These are phyloP conservation scores for Fusarium sambucinum DNA, from an alignment of 2,329 filamentous ascomycete genomes.

Conservation along the genomic window DNA sequence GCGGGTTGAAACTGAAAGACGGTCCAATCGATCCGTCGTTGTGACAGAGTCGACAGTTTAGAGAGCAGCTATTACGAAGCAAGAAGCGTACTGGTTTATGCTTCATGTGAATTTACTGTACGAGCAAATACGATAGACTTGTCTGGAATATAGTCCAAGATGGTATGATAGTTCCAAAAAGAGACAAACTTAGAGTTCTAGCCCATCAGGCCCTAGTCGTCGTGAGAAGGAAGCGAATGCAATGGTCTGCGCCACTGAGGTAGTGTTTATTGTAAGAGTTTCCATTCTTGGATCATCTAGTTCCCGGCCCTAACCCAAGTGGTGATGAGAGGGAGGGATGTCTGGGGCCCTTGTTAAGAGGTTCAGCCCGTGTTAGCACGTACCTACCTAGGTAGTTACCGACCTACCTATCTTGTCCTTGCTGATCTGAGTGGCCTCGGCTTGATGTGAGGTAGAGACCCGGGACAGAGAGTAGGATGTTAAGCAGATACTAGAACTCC, in stretches of 20 bases:
- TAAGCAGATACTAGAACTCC: not conserved
- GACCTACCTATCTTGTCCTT: conserved; percentile 7
- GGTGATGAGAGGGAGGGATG: conserved; percentile 28
- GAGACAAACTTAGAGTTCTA: not conserved
- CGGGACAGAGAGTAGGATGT: not conserved
- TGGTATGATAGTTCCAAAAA: not conserved
- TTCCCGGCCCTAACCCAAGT: conserved; percentile 37
- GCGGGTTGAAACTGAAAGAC: conserved; percentile 58
- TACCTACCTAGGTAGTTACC: not conserved
- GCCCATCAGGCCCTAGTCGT: conserved; percentile 2
- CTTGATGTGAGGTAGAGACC: not conserved
- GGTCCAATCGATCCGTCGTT: not conserved
- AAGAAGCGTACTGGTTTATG: not conserved
- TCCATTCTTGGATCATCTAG: conserved; percentile 42
- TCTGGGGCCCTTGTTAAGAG: conserved; percentile 26
- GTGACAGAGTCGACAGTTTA: conserved; percentile 1
- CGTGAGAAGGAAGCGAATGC: not conserved
- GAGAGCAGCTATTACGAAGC: conserved; percentile 1
- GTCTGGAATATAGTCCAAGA: not conserved
- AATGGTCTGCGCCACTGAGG: conserved; percentile 33
- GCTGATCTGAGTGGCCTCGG: not conserved
- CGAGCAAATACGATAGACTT: not conserved
- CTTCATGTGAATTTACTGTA: not conserved
- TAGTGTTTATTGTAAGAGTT: conserved; percentile 28
- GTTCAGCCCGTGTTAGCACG: not conserved